Base-by-base conservation (phyloP, 2,329 filamentous ascomycete species). In the Cladosporium sp. region DNA sequence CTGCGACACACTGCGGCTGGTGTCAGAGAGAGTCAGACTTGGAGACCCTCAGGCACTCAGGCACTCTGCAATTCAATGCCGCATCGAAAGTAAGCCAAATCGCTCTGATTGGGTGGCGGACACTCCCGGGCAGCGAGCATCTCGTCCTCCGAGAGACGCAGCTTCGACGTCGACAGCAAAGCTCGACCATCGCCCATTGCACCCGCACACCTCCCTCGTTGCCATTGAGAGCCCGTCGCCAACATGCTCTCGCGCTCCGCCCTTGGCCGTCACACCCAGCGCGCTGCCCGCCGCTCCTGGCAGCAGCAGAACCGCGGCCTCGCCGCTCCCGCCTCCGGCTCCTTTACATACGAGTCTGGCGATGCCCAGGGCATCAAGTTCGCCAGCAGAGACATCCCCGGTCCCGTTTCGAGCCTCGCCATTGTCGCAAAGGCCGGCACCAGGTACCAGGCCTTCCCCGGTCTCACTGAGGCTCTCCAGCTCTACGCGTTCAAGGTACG, bases 401-500 rank as follows among this genome's bases (percentile, higher is more conserved):
- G 89, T 57, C 88, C 90, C 60, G 95, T 92, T 56, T 90, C 91
- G 56, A 95, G 89, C 67, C 80, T 99, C 60, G 90, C 91, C 51
- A 74, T 99, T 59, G 89, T 99, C 69, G 84, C 91, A 61, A 96
- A 95, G 80, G 93, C 90, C 57, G 93, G 93, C 66, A 95, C 92
- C 58, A 82, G 93, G 72, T 97, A 92, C 74, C 85, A 99, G 78
- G 82, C 88, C 58, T 80, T 88, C 61, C 93, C 93, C 57, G 93
- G 93, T 59, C 80, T 96, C 71, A 86, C 92, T 58, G 86, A 91
- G 68, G 92, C 87, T 53, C 81, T 99, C 60, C 88, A 93, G 77
- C 88, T 89, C 71, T 99, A 95, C 77, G 92, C 95, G 59, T 99
- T 96, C 84, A 95, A 95, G 88, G 93, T 90, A 71, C 63, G 73